phyloP scores from a whole-genome alignment of 2,329 filamentous ascomycete species.

The Apiospora marii region DNA sequence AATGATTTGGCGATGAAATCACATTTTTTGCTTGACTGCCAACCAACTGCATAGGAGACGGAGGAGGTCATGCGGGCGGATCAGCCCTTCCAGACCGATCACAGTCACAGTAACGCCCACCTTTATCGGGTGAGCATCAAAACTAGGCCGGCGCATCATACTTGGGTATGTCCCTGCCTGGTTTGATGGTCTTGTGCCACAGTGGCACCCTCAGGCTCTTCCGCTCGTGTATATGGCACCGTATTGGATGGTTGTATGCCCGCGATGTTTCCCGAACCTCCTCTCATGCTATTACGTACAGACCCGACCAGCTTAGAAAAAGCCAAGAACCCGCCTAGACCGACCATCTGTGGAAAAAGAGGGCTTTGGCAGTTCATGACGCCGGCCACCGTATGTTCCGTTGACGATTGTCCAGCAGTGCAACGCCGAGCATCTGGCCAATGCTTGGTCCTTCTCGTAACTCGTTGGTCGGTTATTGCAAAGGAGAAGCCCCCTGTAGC shows the following conservation, averaged over 20 bases:
- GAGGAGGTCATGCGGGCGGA: neutral
- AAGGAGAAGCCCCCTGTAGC: neutral
- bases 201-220: constrained; percentile 8
- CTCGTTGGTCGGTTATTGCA: neutral
- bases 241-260: neutral
- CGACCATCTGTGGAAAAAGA: neutral
- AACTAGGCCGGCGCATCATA: neutral
- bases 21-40: neutral
- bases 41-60: constrained; percentile 10
- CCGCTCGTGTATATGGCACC: neutral
- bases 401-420: constrained; percentile 4
- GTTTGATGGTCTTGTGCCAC: neutral
- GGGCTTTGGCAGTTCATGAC: neutral
- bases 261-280: neutral
- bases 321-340: neutral
- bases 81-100: neutral
- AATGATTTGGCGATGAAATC: neutral
- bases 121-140: neutral
- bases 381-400: constrained; percentile 1
- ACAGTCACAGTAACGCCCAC: neutral
- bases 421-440: constrained; percentile 3
- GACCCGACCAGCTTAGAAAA: neutral
- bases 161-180: neutral
- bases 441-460: neutral
- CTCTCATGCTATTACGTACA: neutral